A percentile compares a stretch with the other conserved stretches of the same genome.
Evolutionary conservation across 768 basidiomycete genomes (phyloP).

Genomic region (Chiua virens): DNA sequence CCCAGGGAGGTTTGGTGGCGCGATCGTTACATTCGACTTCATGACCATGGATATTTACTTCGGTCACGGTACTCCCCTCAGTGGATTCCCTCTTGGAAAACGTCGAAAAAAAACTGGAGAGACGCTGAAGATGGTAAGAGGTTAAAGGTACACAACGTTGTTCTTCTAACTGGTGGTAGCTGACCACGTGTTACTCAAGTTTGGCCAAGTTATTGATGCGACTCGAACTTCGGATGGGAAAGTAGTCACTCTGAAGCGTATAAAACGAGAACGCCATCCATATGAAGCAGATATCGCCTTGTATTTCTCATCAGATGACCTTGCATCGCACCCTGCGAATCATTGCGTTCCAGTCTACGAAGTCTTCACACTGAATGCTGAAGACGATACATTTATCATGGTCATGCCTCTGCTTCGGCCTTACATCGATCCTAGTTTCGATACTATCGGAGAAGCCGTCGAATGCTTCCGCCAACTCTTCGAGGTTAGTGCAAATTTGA

Average conservation of each 20-base stretch:
- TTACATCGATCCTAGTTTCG: slow-evolving; percentile 24
- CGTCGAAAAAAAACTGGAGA: background rate
- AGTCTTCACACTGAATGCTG: slow-evolving; percentile 7
- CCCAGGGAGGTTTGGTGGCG: no score
- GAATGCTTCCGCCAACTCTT: slow-evolving; percentile 34
- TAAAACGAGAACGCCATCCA: slow-evolving; percentile 9
- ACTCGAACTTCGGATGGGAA: slow-evolving; percentile 23
- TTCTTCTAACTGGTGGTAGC: no score
- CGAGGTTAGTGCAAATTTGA: slow-evolving; percentile 11
- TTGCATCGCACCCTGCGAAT: slow-evolving; percentile 19
- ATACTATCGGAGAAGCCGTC: slow-evolving; percentile 31
- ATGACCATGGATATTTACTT: no score
- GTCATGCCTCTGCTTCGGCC: slow-evolving; percentile 36
- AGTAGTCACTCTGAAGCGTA: slow-evolving; percentile 30
- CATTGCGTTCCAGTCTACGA: slow-evolving; percentile 36
- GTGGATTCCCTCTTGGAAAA: background rate
- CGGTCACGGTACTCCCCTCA: no score
- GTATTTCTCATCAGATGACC: slow-evolving; percentile 13
- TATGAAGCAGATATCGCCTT: slow-evolving; percentile 28
- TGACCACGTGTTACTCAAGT: background rate
- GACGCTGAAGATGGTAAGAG: background rate
- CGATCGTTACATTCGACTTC: no score
- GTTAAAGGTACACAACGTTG: slow-evolving; percentile 6
- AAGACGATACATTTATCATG: slow-evolving; percentile 9
- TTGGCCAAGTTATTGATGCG: slow-evolving; percentile 25